phyloP scores from a whole-genome alignment of 1,284 basidiomycete genomes.

The Ganoderma meredithae region DNA sequence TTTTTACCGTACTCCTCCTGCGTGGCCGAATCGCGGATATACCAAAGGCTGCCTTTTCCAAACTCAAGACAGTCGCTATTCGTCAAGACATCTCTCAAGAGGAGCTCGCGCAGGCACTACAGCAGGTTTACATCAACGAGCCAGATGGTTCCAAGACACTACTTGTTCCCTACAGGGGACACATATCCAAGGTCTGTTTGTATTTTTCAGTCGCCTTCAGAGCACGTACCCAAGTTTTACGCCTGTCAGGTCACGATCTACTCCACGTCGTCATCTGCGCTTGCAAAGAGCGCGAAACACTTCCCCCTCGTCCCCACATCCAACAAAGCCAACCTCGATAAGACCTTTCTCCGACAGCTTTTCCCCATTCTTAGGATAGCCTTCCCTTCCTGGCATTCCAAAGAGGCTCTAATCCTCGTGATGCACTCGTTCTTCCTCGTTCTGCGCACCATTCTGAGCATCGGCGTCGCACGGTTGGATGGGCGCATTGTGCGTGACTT shows the following conservation, averaged over 20 bases:
- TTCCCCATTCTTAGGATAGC: slow-evolving; percentile 80
- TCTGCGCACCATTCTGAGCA: slow-evolving; percentile 85
- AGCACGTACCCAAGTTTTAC: not conserved
- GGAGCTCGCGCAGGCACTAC: slow-evolving; percentile 56
- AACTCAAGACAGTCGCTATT: slow-evolving; percentile 42
- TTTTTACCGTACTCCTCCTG: slow-evolving; percentile 47
- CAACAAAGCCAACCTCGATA: slow-evolving; percentile 78
- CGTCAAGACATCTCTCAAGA: slow-evolving; percentile 46
- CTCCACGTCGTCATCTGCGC: slow-evolving; percentile 52
- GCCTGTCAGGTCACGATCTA: slow-evolving; percentile 21
- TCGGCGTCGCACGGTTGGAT: slow-evolving; percentile 90
- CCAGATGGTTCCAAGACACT: slow-evolving; percentile 67
- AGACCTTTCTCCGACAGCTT: slow-evolving; percentile 83
- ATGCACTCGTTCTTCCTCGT: slow-evolving; percentile 91
- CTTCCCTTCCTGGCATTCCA: slow-evolving; percentile 75
- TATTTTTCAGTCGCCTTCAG: too few relatives aligned
- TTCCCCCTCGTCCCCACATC: slow-evolving; percentile 62
- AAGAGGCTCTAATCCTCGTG: slow-evolving; percentile 80
- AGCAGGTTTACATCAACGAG: slow-evolving; percentile 63
- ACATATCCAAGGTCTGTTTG: slow-evolving; percentile 62
- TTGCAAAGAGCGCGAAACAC: slow-evolving; percentile 54
- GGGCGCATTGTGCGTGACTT: slow-evolving; percentile 91
- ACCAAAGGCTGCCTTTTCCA: slow-evolving; percentile 34
- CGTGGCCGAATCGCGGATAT: slow-evolving; percentile 48
- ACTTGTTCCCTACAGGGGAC: slow-evolving; percentile 70